phyloP scores from a whole-genome alignment of 805 yeast species.

The Lachancea lanzarotensis region DNA sequence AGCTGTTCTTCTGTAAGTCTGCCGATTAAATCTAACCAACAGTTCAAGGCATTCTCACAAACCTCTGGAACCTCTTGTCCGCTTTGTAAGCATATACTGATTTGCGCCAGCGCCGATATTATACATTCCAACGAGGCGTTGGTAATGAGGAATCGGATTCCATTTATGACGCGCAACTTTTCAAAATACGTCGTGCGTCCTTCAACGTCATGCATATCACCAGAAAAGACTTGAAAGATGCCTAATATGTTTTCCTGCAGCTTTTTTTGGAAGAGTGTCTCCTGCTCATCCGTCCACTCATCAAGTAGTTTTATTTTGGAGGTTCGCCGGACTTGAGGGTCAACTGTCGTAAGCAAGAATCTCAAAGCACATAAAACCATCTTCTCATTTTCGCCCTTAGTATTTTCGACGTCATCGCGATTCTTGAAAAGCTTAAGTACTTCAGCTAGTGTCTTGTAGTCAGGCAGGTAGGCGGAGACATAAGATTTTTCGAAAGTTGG shows the following conservation, averaged over 20 bases:
- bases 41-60: slow-evolving; percentile 53
- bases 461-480: slow-evolving; percentile 26
- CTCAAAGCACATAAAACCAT: slow-evolving; percentile 25
- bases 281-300: slow-evolving; percentile 26
- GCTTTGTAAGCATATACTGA: slow-evolving; percentile 78
- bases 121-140: slow-evolving; percentile 45
- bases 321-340: slow-evolving; percentile 24
- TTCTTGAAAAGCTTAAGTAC: slow-evolving; percentile 25
- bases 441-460: slow-evolving; percentile 31
- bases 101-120: slow-evolving; percentile 71
- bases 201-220: slow-evolving; percentile 64
- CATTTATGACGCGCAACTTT: slow-evolving; percentile 63
- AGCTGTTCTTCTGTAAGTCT: slow-evolving; percentile 52
- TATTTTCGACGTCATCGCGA: slow-evolving; percentile 13
- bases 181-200: slow-evolving; percentile 69
- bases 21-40: slow-evolving; percentile 59
- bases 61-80: slow-evolving; percentile 60
- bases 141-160: slow-evolving; percentile 60
- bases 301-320: slow-evolving; percentile 22
- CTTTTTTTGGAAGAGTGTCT: slow-evolving; percentile 33
- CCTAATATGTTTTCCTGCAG: slow-evolving; percentile 62
- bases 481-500: slow-evolving; percentile 27
- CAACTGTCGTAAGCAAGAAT: slow-evolving; percentile 25
- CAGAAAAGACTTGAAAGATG: slow-evolving; percentile 71
- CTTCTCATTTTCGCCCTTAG: slow-evolving; percentile 17